Evolutionary conservation across 805 yeast genomes (phyloP).

Genomic region (Metschnikowia kofuensis): DNA sequence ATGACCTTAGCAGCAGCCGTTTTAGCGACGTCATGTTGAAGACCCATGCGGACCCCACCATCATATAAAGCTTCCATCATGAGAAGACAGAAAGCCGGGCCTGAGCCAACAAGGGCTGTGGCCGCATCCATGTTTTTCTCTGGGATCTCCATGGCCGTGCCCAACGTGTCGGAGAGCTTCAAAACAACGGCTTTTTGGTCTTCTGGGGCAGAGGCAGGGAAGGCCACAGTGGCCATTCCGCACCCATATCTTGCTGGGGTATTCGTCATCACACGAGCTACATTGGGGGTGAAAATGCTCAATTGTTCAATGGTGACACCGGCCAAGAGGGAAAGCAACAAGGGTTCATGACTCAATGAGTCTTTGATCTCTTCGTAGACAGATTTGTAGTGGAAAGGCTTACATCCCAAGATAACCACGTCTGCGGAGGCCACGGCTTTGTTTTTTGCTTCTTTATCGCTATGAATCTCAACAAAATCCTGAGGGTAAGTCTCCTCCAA

Average conservation of each 20-base stretch:
- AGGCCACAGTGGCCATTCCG: slow-evolving; percentile 92
- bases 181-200: slow-evolving; percentile 46
- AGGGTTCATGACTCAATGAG: slow-evolving; percentile 47
- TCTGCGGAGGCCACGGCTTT: slow-evolving; percentile 63
- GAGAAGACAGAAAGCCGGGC: slow-evolving; percentile 89
- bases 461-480: slow-evolving; percentile 50
- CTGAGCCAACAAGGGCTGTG: slow-evolving; percentile 92
- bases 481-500: slow-evolving; percentile 42
- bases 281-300: slow-evolving; percentile 46
- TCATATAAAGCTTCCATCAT: slow-evolving; percentile 91
- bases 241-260: slow-evolving; percentile 92
- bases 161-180: slow-evolving; percentile 60
- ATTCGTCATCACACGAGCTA: slow-evolving; percentile 96
- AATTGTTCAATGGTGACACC: slow-evolving; percentile 86
- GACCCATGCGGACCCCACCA: slow-evolving; percentile 92
- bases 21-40: slow-evolving; percentile 78
- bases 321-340: slow-evolving; percentile 81
- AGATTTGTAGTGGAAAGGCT: slow-evolving; percentile 74
- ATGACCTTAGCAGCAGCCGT: slow-evolving; percentile 89
- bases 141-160: slow-evolving; percentile 64
- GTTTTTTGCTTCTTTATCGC: slow-evolving; percentile 42
- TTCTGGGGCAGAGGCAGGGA: slow-evolving; percentile 49
- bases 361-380: slow-evolving; percentile 52
- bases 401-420: slow-evolving; percentile 78
- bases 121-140: slow-evolving; percentile 97